Evolutionary conservation across 306 rosid genomes (phyloP), one percentile per base, ranked within the genome.

Genomic region (Acmispon strigosus): DNA sequence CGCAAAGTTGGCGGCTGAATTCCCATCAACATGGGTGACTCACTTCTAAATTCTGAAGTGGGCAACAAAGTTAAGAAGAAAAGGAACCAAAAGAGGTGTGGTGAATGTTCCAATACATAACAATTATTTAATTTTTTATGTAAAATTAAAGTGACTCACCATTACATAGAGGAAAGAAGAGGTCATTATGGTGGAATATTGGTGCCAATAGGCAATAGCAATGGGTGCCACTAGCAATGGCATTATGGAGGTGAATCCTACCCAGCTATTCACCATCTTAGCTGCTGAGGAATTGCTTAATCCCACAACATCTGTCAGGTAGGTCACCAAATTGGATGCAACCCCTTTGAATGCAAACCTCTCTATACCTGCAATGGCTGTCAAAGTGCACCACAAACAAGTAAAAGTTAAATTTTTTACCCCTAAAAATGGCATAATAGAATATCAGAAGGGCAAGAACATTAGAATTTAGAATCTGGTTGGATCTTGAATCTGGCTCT

Each of bases 341-440:
- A 90, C 98, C 50, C 96, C 98, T 73, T 94, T 90, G 81, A 82
- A 94, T 58, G 89, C 96, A 75, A 94, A 86, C 85, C 98, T 90
- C 83, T 94, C 98, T 80, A 94, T 84, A 20, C 97, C 97, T 78
- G 95, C 85, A 56, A 90, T 77, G 68, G 78, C 97, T 93, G 83
- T 36, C 17, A 60, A 57, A n/a, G 18, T 18, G 15, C 53, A 77
- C 61, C 56, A 69, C 18, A 45, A 64, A 18, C 59, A 80, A 2
- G 18, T 32, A 20, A 56, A 59, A 67, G 18, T 42, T n/a, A 11
- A 6, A 27, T 7, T 17, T n/a, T 50, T 48, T 56, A 37, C 63
- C 56, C 63, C 22, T 7, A 20, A 43, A 36, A 39, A n/a, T 70
- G 47, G 10, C 43, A 22, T 15, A 9, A 20, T 2, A 32, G 9